A percentile compares a stretch with the other conserved stretches of the same genome.
phyloP scores from a whole-genome alignment of 768 basidiomycete genomes.

The Glaciozyma martinii region DNA sequence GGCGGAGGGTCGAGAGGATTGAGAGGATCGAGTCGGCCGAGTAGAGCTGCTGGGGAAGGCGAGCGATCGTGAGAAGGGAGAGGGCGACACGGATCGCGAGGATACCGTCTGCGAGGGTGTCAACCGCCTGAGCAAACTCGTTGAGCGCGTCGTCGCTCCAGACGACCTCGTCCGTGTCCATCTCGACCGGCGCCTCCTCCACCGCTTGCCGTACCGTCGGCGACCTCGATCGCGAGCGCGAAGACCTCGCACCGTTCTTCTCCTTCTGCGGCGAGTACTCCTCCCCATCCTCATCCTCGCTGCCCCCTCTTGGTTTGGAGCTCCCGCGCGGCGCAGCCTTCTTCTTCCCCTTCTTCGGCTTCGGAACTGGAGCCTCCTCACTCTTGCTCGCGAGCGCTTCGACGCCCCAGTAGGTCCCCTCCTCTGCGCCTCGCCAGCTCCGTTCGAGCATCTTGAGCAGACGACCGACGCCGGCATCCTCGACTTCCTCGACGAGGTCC shows the following conservation, averaged over 20 bases:
- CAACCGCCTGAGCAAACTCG: neutral
- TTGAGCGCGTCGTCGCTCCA: constrained; percentile 8
- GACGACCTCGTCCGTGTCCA: constrained; percentile 18
- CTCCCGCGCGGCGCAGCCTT: too few species aligned
- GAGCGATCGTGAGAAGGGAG: constrained; percentile 16
- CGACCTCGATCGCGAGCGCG: constrained; percentile 40
- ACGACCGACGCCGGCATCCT: constrained; percentile 54
- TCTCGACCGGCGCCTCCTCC: constrained; percentile 28
- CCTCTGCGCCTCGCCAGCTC: constrained; percentile 65
- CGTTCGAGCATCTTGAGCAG: constrained; percentile 70
- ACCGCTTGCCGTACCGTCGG: constrained; percentile 33
- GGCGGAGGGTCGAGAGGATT: constrained; percentile 68
- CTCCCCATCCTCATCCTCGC: too few species aligned
- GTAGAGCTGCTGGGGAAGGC: constrained; percentile 54
- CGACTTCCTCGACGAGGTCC: constrained; percentile 54
- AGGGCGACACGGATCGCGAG: constrained; percentile 21
- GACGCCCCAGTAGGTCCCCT: constrained; percentile 61
- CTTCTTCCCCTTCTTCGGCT: neutral
- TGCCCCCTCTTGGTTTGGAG: too few species aligned
- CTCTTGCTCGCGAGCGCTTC: constrained; percentile 2
- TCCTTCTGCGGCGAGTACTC: neutral
- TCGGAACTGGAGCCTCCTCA: neutral
- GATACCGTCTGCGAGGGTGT: constrained; percentile 17
- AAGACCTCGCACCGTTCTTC: constrained; percentile 4
- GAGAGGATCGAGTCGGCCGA: constrained; percentile 84